Conservation (phyloP, 2,329 filamentous ascomycete genomes). For the Colletotrichum caudatum region DNA sequence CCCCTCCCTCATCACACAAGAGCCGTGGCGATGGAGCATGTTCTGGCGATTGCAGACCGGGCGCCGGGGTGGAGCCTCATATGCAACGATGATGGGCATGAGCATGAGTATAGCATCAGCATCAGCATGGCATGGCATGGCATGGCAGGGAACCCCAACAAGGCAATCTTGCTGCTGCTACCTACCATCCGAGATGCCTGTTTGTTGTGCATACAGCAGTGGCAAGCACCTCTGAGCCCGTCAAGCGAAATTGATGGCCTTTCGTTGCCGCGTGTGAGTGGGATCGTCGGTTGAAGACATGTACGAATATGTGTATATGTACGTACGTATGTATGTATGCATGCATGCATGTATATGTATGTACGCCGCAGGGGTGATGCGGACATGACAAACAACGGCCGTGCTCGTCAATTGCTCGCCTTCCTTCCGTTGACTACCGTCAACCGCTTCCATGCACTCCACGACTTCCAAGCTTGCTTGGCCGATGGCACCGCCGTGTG, state of each 20-base stretch:
- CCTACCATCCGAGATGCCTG: constrained; percentile 9
- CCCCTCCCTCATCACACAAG: neutral
- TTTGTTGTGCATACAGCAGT: neutral
- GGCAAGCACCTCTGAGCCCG: neutral
- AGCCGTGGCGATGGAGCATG: neutral
- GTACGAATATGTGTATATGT: neutral
- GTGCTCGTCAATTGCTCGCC: constrained; percentile 5
- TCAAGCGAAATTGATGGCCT: neutral
- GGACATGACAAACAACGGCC: constrained; percentile 31
- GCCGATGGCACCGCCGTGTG: neutral
- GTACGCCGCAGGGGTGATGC: constrained; percentile 30
- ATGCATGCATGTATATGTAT: neutral
- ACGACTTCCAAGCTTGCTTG: neutral
- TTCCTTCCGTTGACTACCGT: constrained; percentile 8
- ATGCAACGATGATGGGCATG: constrained; percentile 29
- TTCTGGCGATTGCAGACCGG: neutral
- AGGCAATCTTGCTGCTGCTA: constrained; percentile 23
- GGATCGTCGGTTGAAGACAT: constrained; percentile 36
- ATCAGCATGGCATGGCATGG: neutral
- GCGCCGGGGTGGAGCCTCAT: constrained; percentile 31
- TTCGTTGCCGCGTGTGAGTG: neutral
- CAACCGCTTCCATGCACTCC: constrained; percentile 7
- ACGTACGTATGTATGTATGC: neutral
- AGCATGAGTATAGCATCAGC: constrained; percentile 16
- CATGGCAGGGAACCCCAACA: constrained; percentile 26